These are phyloP conservation scores for Candida krabiensis DNA, from an alignment of 805 yeast species.

Conservation along the genomic window DNA sequence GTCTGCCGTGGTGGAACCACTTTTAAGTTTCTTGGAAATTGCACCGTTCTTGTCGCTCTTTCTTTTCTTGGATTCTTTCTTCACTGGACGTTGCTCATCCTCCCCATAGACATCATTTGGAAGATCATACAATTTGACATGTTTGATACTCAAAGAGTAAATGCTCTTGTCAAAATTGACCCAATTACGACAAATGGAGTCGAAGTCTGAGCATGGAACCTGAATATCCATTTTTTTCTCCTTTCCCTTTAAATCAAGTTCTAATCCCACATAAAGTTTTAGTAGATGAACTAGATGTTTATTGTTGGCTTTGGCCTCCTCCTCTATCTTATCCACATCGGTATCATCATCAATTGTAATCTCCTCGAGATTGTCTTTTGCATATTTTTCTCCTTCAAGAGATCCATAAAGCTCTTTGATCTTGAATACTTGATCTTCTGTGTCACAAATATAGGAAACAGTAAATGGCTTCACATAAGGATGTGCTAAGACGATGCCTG, in stretches of 20 bases:
- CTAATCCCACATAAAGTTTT: slow-evolving; percentile 79
- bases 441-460: slow-evolving; percentile 41
- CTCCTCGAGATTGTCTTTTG: slow-evolving; percentile 35
- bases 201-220: slow-evolving; percentile 88
- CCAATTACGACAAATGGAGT: slow-evolving; percentile 75
- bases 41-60: slow-evolving; percentile 38
- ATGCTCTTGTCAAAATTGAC: slow-evolving; percentile 60
- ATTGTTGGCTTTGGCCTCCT: slow-evolving; percentile 22
- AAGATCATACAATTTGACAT: slow-evolving; percentile 73
- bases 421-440: slow-evolving; percentile 40
- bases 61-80: slow-evolving; percentile 52
- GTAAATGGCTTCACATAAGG: slow-evolving; percentile 83
- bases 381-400: slow-evolving; percentile 48
- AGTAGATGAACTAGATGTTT: slow-evolving; percentile 55
- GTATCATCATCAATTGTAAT: slow-evolving; percentile 32
- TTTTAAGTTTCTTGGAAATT: slow-evolving; percentile 34
- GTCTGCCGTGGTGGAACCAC: slow-evolving; percentile 9
- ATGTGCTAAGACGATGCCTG: slow-evolving; percentile 80
- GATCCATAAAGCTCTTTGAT: slow-evolving; percentile 52
- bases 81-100: slow-evolving; percentile 75
- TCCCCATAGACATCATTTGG: slow-evolving; percentile 83
- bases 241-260: slow-evolving; percentile 49
- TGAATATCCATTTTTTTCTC: slow-evolving; percentile 77
- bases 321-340: slow-evolving; percentile 29
- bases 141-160: slow-evolving; percentile 64